phyloP scores from a whole-genome alignment of 2,329 filamentous ascomycete genomes.

The Phialophora verrucosa region DNA sequence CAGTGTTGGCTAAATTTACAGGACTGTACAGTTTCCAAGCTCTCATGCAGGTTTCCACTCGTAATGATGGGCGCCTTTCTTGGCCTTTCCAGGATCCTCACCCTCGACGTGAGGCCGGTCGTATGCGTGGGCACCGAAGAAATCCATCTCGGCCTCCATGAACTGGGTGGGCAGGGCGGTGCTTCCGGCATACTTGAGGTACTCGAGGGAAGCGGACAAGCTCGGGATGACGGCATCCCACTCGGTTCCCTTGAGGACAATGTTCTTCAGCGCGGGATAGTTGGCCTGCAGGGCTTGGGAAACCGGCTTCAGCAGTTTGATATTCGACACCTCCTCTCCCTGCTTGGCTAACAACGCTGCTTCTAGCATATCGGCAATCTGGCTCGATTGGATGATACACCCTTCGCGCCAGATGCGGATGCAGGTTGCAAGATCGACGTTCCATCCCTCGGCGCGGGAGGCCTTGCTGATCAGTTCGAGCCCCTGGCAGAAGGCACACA shows the following conservation, averaged over 20 bases:
- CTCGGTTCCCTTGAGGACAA: constrained; percentile 7
- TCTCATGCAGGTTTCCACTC: constrained; percentile 9
- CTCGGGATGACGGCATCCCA: background rate
- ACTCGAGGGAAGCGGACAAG: constrained; percentile 7
- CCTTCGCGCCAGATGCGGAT: constrained; percentile 12
- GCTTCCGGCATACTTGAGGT: constrained; percentile 4
- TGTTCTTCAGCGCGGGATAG: constrained; percentile 4
- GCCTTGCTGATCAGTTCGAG: constrained; percentile 9
- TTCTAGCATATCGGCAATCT: constrained; percentile 10
- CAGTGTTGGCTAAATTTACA: background rate
- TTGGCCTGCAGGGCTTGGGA: background rate
- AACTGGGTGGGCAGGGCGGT: constrained; percentile 10
- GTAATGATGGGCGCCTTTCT: constrained; percentile 7
- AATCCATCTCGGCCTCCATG: constrained; percentile 10
- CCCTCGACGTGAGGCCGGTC: background rate
- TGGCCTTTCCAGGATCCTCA: constrained; percentile 9
- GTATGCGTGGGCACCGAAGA: background rate
- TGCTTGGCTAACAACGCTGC: background rate
- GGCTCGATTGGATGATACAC: constrained; percentile 9
- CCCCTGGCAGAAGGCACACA: constrained; percentile 6
- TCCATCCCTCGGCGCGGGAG: constrained; percentile 2
- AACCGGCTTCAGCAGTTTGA: background rate
- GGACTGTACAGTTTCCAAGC: background rate
- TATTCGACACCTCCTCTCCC: background rate
- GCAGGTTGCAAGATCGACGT: constrained; percentile 6